Base-by-base conservation (phyloP, 164 flowering plant species). In the Chimonanthus salicifolius region DNA sequence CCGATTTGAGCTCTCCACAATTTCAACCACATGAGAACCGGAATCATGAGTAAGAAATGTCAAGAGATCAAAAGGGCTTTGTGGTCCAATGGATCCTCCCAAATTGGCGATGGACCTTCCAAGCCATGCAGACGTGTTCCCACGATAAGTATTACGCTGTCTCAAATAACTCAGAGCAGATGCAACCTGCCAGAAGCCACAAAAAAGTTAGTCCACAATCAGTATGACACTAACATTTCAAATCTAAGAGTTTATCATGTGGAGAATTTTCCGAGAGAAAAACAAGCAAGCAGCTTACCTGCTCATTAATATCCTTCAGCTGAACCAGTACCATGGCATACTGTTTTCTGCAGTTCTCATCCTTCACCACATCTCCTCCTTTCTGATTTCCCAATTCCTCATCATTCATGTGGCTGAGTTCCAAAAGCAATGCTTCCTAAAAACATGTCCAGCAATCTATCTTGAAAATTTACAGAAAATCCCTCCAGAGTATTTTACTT, bases 401-500 rank as follows among this genome's bases (percentile, higher is more conserved):
- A 67, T 88, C 89, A 75, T 90, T 82, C 86, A 88, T 85, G 77
- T 82, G 86, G 73, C 77, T 84, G 75, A 90, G 77, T 78, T 90
- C 94, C 71, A 77, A 67, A 72, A 90, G 80, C 76, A 88, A 70
- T 16, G 88, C 87, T 72, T 86, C 86, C 94, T 90, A 77, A 74
- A 3, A 72, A 76, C 49, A 62, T 4, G 65, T 3, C 62, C 66
- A 63, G 7, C 66, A 63, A 63, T 5, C 20, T 63, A 63, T 20
- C 20, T 33, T 33, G 33, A 33, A 33, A 33, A 33, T 33, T 1
- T 33, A 33, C 33, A 33, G 33, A 33, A 33, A 33, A 33, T 33
- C 33, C 33, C 33, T 33, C 33, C 33, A 33, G 33, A 33, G 33
- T 33, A 33, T 33, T 33, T 33, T 33, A 33, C 33, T 33, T 33